Base-by-base conservation (phyloP, 768 basidiomycete genomes). In the Mycena rebaudengoi region DNA sequence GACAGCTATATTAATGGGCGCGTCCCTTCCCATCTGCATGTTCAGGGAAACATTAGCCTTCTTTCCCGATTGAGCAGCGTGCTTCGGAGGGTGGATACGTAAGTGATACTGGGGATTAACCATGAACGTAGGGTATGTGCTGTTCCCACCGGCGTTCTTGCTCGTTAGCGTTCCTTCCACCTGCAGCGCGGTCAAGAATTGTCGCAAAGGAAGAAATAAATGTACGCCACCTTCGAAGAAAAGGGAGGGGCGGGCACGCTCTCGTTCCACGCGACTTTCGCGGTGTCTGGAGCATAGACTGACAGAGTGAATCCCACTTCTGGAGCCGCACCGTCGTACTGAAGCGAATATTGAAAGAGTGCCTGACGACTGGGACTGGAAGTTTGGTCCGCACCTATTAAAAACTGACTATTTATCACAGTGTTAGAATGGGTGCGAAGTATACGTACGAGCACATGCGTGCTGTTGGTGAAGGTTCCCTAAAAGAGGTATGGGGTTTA, bases 71-170 rank as follows among this genome's bases (percentile, higher is more conserved):
- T 52, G 7, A 39, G 35, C 52, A 55, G 67, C 60, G 55, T 60
- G 54, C 39, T 67, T 71, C 1, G 76, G 69, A 5, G 85, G 78
- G 54, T 82, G 78, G 20, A 97, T 76, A 7, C 77, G 82, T 14
- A 98, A 79, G 57, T 84, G 83, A 75, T 94, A 98, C 71, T 98
- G 95, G 0, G 96, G 96, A 71, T 98, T 99, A 49, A 86, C 75
- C 88, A 97, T 91, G 75, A 91, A 98, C 0, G 91, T 90, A 1
- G 93, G 87, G 66, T 88, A 82, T 5, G 87, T 86, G 58, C 88
- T 86, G 71, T 96, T 96, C 2, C 97, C 97, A 0, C 97, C 97
- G 0, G 93, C 86, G 28, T 87, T 94, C 67, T 88, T 88, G 33
- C 77, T 83, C 0, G 88, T 89, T 64, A 97, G 82, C 0, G 79